phyloP scores from a whole-genome alignment of 202 grass and related monocot genomes.

The Brachypodium distachyon region DNA sequence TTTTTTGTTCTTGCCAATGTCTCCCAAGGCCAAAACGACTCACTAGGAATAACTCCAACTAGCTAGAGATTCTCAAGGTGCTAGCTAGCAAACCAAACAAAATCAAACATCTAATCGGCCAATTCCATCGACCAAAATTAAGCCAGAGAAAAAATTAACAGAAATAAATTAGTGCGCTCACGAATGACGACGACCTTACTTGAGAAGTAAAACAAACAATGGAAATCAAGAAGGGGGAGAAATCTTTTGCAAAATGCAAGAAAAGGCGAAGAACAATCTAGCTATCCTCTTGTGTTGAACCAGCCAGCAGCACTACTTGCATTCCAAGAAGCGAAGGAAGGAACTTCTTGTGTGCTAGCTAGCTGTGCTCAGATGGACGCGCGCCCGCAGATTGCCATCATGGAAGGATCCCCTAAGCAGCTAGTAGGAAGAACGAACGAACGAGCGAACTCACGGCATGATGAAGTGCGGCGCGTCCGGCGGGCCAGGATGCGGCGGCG shows the following conservation, averaged over 20 bases:
- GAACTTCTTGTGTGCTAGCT: background rate
- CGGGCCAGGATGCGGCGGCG: conserved; percentile 9
- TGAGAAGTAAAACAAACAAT: conserved; percentile 4
- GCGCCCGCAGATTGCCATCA: too few relatives aligned
- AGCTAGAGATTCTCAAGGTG: conserved; percentile 7
- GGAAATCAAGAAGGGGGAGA: background rate
- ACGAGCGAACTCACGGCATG: conserved; percentile 55
- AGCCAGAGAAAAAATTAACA: conserved; percentile 12
- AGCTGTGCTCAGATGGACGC: background rate
- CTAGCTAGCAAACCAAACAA: background rate
- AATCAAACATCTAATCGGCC: background rate
- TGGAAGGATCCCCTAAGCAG: background rate
- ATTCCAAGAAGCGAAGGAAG: conserved; percentile 20
- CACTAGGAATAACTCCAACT: background rate
- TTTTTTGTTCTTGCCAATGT: conserved; percentile 23
- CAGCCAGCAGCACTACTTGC: background rate
- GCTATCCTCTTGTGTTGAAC: too few relatives aligned
- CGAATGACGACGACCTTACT: conserved; percentile 13
- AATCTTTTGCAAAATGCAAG: conserved; percentile 41
- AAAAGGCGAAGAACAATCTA: conserved; percentile 13
- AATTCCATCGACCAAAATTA: background rate
- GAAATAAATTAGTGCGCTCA: conserved; percentile 18
- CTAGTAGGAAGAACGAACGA: too few relatives aligned
- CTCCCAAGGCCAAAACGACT: background rate
- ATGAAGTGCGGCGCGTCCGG: conserved; percentile 34